phyloP scores from a whole-genome alignment of 2,329 filamentous ascomycete species.

The Coniochaeta sp. region DNA sequence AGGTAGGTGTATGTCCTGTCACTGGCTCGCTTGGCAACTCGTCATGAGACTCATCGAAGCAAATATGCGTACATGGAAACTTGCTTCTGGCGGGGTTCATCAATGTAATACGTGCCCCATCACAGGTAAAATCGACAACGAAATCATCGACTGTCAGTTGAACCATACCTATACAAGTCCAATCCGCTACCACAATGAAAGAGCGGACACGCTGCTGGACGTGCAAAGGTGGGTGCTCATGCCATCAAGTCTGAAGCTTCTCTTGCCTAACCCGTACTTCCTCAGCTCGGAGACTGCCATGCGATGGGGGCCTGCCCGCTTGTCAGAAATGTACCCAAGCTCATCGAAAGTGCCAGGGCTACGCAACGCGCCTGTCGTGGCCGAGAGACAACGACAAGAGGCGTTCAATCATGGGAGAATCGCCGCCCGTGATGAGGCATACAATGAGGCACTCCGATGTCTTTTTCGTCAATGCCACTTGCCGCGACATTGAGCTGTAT shows the following conservation, averaged over 20 bases:
- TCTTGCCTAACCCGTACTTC: background rate
- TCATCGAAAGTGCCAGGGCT: constrained; percentile 15
- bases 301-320: constrained; percentile 13
- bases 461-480: constrained; percentile 15
- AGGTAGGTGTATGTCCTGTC: no score
- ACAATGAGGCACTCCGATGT: background rate
- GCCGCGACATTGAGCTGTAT: constrained; percentile 14
- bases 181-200: constrained; percentile 4
- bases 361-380: constrained; percentile 20
- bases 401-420: constrained; percentile 11
- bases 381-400: constrained; percentile 15
- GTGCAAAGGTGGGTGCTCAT: constrained; percentile 14
- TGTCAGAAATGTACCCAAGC: constrained; percentile 14
- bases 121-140: background rate
- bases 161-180: background rate
- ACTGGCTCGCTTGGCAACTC: no score
- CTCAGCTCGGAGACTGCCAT: constrained; percentile 16
- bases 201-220: constrained; percentile 15
- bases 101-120: background rate
- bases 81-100: background rate
- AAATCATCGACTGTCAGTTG: no score
- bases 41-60: background rate
- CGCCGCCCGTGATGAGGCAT: background rate
- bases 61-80: background rate
- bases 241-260: background rate